Conservation (phyloP, 1,139 yeast species). For the Zygoascus meyerae region DNA sequence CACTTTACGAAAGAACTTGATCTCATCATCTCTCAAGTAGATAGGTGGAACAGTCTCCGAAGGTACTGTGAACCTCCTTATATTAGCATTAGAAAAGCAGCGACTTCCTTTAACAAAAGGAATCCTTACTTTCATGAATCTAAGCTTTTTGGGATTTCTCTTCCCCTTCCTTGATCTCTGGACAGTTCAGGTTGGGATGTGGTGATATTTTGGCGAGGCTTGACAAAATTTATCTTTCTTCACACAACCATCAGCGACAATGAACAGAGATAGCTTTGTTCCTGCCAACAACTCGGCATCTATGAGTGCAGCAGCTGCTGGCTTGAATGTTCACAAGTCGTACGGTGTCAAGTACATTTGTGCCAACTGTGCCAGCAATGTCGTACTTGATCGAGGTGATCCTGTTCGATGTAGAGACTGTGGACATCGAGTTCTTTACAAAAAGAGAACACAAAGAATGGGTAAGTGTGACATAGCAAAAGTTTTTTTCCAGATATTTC, state of each 20-base stretch:
- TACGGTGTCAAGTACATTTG: constrained; percentile 91
- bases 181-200: too few relatives aligned
- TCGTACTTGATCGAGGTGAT: constrained; percentile 85
- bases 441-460: constrained; percentile 96
- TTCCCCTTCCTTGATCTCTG: too few relatives aligned
- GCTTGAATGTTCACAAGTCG: constrained; percentile 61
- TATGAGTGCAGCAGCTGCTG: constrained; percentile 61
- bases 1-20: constrained; percentile 5
- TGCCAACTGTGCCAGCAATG: constrained; percentile 91
- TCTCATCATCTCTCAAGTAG: constrained; percentile 5
- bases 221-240: background rate
- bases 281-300: constrained; percentile 72
- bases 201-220: too few relatives aligned
- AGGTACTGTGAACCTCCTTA: background rate
- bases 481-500: background rate
- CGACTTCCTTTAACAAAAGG: background rate
- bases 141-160: too few relatives aligned
- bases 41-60: background rate
- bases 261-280: constrained; percentile 80
- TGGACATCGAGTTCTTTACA: constrained; percentile 95
- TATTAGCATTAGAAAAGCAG: background rate
- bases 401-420: constrained; percentile 98
- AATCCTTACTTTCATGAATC: too few relatives aligned
- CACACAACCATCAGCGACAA: constrained; percentile 9
- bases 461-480: constrained; percentile 38